Conservation (phyloP, 2,329 filamentous ascomycete genomes). For the Diaporthe citri region DNA sequence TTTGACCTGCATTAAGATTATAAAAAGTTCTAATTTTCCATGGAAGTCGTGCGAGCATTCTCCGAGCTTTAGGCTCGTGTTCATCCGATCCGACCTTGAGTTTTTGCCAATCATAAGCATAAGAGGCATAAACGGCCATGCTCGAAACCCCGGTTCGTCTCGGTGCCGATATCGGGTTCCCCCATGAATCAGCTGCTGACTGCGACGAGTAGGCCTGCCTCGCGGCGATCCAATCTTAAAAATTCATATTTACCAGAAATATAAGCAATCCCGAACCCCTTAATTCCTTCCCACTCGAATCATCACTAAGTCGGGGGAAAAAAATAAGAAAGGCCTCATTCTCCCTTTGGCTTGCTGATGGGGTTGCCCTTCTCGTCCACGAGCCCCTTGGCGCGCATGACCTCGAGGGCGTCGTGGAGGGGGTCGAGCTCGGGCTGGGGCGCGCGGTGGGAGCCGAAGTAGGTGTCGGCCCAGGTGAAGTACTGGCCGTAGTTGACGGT, state of each 20-base stretch:
- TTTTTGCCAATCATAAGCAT: neutral
- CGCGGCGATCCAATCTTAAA: constrained; percentile 16
- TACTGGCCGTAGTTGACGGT: constrained; percentile 64
- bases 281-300: neutral
- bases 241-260: constrained; percentile 20
- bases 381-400: constrained; percentile 59
- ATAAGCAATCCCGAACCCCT: neutral
- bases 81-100: neutral
- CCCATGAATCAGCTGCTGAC: constrained; percentile 15
- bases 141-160: neutral
- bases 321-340: too few relatives aligned
- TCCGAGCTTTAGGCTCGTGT: neutral
- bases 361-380: constrained; percentile 58
- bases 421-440: constrained; percentile 58
- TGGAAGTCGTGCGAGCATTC: neutral
- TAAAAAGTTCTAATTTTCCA: neutral
- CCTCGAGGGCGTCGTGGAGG: constrained; percentile 57
- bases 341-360: constrained; percentile 51
- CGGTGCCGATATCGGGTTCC: neutral
- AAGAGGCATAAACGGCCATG: neutral
- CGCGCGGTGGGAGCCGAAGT: constrained; percentile 58
- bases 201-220: constrained; percentile 18
- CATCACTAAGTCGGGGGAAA: too few relatives aligned
- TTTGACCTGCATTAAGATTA: constrained; percentile 16
- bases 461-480: constrained; percentile 61